These are phyloP conservation scores for Pyrenula massariospora DNA, from an alignment of 495 filamentous ascomycete genomes.

Conservation along the genomic window DNA sequence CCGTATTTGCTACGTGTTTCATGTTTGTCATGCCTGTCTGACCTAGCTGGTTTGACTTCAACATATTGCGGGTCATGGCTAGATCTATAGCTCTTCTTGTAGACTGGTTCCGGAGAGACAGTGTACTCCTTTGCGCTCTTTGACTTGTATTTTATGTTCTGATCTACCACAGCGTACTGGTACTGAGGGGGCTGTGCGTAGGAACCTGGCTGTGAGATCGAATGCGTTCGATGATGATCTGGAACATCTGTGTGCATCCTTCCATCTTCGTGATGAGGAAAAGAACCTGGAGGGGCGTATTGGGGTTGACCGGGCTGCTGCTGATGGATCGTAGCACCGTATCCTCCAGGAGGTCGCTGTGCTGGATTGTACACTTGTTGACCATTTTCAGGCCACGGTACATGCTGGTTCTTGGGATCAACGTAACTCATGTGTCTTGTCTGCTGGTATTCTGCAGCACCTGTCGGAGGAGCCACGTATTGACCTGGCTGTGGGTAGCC, in stretches of 20 bases:
- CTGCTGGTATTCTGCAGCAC: not conserved
- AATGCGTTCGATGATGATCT: not conserved
- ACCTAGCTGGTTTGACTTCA: conserved; percentile 24
- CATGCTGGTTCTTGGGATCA: not conserved
- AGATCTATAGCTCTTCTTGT: conserved; percentile 13
- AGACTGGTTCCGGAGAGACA: conserved; percentile 10
- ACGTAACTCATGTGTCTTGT: not conserved
- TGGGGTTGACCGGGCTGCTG: conserved; percentile 28
- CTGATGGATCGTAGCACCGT: conserved; percentile 26
- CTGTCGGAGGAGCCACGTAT: conserved; percentile 6
- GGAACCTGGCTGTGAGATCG: conserved; percentile 4
- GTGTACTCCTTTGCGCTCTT: conserved; percentile 17
- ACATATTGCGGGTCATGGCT: conserved; percentile 27
- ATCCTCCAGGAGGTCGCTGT: conserved; percentile 28
- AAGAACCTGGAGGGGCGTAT: conserved; percentile 5
- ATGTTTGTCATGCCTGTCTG: conserved; percentile 9
- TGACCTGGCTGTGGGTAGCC: conserved; percentile 13
- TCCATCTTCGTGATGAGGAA: not conserved
- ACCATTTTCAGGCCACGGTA: not conserved
- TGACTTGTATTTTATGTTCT: conserved; percentile 30
- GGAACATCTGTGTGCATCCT: not conserved
- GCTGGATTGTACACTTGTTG: conserved; percentile 17
- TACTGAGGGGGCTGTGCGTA: conserved; percentile 25
- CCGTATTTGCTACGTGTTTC: conserved; percentile 12
- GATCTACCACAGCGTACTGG: conserved; percentile 33